Percentiles rank a stretch among this genome's conserved stretches.
Conservation (phyloP, 1,284 basidiomycete species). For the Puccinia hordei region DNA sequence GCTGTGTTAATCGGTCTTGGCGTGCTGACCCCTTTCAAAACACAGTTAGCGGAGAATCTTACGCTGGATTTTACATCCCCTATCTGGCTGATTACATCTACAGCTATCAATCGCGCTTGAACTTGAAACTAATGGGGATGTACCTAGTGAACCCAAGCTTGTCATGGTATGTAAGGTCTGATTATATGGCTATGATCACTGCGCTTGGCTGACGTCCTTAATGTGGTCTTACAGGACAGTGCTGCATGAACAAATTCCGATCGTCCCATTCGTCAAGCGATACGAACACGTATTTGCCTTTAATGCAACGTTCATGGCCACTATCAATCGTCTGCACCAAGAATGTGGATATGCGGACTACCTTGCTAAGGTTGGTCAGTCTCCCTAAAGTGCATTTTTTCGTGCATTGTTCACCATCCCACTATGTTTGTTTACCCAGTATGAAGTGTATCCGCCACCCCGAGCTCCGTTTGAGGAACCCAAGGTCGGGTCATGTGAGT, state of each 20-base stretch:
- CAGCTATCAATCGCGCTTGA: conserved; percentile 15
- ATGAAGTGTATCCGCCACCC: conserved; percentile 41
- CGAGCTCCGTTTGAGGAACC: conserved; percentile 33
- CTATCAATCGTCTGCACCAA: conserved; percentile 29
- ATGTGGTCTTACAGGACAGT: conserved; percentile 8
- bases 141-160: conserved; percentile 33
- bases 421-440: not conserved
- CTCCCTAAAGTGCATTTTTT: not conserved
- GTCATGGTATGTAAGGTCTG: conserved; percentile 15
- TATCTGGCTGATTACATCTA: conserved; percentile 50
- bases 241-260: conserved; percentile 28
- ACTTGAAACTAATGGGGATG: conserved; percentile 36
- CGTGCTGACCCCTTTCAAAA: not conserved
- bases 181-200: not conserved
- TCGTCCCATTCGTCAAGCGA: conserved; percentile 39
- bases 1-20: not conserved
- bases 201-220: not conserved
- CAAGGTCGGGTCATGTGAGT: conserved; percentile 31
- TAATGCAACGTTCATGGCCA: conserved; percentile 30
- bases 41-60: conserved; percentile 45
- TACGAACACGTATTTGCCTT: conserved; percentile 43
- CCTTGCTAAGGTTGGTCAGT: conserved; percentile 24
- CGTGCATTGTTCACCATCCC: not conserved
- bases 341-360: conserved; percentile 50
- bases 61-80: conserved; percentile 45